Evolutionary conservation across 2,329 filamentous ascomycete species (phyloP).

Genomic region (Akanthomyces dipterigenus): DNA sequence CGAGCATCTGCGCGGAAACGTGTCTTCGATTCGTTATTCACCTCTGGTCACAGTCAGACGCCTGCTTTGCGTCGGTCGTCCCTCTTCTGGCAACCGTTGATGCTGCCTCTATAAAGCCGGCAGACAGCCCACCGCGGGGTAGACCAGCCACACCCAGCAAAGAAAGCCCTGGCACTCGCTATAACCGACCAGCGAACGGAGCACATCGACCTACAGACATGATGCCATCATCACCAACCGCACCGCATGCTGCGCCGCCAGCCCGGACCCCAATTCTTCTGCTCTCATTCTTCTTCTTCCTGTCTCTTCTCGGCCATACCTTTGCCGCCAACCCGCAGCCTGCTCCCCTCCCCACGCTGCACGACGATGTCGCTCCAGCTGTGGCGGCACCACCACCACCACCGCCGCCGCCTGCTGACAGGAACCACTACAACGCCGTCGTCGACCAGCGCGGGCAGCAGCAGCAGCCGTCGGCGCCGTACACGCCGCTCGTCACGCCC

Average conservation of each 20-base stretch:
- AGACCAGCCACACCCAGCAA: background rate
- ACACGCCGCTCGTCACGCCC: constrained; percentile 26
- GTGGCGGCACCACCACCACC: background rate
- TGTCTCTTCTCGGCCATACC: background rate
- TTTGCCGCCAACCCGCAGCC: background rate
- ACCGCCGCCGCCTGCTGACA: background rate
- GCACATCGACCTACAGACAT: background rate
- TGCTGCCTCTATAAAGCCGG: background rate
- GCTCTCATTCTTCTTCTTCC: background rate
- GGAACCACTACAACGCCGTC: background rate
- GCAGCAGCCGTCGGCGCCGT: constrained; percentile 10
- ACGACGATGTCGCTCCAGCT: background rate
- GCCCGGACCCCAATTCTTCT: background rate
- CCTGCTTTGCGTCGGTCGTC: background rate
- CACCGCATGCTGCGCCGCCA: no score
- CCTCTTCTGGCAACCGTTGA: background rate
- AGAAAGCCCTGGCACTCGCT: background rate
- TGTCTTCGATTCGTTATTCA: background rate
- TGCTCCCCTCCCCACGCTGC: background rate
- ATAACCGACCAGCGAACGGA: background rate
- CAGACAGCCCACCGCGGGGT: background rate
- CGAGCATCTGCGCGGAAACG: background rate
- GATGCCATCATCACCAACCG: background rate
- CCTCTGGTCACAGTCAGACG: background rate
- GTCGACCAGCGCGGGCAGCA: background rate